Percentiles rank a stretch among this genome's conserved stretches.
phyloP scores from a whole-genome alignment of 306 rosid species.

The Vigna hirtella region DNA sequence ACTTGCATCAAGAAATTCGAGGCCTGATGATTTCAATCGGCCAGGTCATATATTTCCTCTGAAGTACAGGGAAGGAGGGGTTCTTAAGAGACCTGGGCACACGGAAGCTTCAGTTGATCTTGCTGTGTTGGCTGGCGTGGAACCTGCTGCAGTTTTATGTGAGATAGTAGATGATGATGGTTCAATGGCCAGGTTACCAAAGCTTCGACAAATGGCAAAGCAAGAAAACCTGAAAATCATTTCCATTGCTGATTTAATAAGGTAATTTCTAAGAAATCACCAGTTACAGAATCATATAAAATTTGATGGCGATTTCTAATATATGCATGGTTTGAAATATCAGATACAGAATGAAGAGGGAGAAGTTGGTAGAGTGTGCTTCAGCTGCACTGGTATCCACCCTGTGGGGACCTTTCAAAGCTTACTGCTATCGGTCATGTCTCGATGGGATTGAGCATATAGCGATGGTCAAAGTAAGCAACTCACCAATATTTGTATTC shows the following conservation, averaged over 20 bases:
- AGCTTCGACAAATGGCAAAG: constrained; percentile 61
- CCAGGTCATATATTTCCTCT: constrained; percentile 70
- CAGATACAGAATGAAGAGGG: constrained; percentile 80
- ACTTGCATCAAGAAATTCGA: constrained; percentile 73
- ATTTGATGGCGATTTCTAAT: background rate
- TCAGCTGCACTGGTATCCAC: constrained; percentile 67
- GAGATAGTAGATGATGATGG: constrained; percentile 87
- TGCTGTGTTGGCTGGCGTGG: constrained; percentile 69
- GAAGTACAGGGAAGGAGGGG: constrained; percentile 53
- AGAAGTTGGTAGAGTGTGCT: constrained; percentile 58
- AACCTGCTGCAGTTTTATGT: constrained; percentile 69
- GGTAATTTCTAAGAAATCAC: constrained; percentile 45
- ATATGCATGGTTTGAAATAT: constrained; percentile 30
- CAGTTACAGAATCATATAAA: constrained; percentile 1
- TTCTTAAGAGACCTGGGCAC: constrained; percentile 80
- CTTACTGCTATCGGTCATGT: constrained; percentile 66
- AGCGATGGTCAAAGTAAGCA: constrained; percentile 81
- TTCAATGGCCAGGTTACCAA: constrained; percentile 83
- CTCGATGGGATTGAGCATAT: constrained; percentile 80
- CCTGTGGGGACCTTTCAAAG: constrained; percentile 75
- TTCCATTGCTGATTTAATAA: constrained; percentile 76
- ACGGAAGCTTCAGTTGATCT: constrained; percentile 84
- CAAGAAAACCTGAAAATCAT: constrained; percentile 67
- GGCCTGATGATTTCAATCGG: constrained; percentile 69
- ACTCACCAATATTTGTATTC: background rate